Percentiles rank a stretch among this genome's conserved stretches.
Evolutionary conservation across 75 land plant genomes (phyloP).

Genomic region (Chamaecyparis obtusa): DNA sequence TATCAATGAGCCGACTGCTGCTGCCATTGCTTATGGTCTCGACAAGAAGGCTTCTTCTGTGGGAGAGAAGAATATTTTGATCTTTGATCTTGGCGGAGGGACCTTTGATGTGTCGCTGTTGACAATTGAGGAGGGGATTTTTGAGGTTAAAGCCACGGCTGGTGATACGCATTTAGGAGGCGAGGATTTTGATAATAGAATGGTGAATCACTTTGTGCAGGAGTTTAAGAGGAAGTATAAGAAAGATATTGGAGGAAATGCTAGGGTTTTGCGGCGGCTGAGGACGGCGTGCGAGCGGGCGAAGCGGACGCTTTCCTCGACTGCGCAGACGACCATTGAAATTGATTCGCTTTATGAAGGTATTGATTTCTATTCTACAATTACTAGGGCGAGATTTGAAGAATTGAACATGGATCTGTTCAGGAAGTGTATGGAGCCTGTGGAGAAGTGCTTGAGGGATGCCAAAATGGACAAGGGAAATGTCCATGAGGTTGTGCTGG

Average conservation of each 20-base stretch:
- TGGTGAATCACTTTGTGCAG: conserved; percentile 59
- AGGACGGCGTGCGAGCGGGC: conserved; percentile 57
- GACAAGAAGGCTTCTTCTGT: conserved; percentile 50
- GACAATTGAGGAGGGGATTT: conserved; percentile 62
- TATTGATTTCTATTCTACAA: conserved; percentile 61
- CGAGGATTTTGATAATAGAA: conserved; percentile 54
- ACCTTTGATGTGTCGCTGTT: conserved; percentile 61
- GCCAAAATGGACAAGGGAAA: conserved; percentile 54
- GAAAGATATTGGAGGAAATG: conserved; percentile 55
- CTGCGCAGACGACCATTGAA: conserved; percentile 48
- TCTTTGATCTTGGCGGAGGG: conserved; percentile 63
- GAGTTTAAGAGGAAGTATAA: conserved; percentile 63
- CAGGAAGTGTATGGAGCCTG: conserved; percentile 62
- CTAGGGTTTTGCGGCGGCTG: conserved; percentile 45
- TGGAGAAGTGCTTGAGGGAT: conserved; percentile 52
- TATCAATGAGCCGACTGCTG: conserved; percentile 59
- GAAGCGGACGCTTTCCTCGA: conserved; percentile 53
- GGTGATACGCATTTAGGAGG: conserved; percentile 65
- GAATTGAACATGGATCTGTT: conserved; percentile 54
- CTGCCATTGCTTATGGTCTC: conserved; percentile 66
- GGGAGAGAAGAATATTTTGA: conserved; percentile 57
- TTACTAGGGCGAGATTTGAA: conserved; percentile 51
- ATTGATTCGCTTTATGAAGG: conserved; percentile 60
- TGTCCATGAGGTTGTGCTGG: conserved; percentile 44
- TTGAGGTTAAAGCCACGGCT: conserved; percentile 63